These are phyloP conservation scores for Seiridium unicorne DNA, from an alignment of 2,329 filamentous ascomycete species.

Conservation along the genomic window DNA sequence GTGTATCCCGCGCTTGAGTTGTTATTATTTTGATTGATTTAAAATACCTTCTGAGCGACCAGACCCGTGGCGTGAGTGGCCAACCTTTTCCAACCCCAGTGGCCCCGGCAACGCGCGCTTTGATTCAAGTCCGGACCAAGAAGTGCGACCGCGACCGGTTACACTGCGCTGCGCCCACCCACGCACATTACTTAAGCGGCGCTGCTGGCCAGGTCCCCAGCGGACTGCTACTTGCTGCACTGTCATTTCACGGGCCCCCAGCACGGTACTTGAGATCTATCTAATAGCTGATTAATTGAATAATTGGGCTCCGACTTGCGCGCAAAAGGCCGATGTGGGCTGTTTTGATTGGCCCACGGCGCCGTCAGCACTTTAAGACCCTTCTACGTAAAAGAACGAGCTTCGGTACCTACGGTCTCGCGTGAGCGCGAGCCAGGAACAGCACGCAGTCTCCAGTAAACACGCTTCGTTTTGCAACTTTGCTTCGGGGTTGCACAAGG, in stretches of 20 bases:
- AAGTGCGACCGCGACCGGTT: too few species aligned
- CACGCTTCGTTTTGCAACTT: neutral
- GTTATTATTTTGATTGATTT: too few species aligned
- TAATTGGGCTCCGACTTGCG: slow-evolving; percentile 1
- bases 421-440: neutral
- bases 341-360: neutral
- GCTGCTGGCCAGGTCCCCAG: neutral
- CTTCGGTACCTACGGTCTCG: neutral
- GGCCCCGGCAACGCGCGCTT: neutral
- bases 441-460: neutral
- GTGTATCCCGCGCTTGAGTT: too few species aligned
- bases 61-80: neutral
- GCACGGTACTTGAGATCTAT: neutral
- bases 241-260: neutral
- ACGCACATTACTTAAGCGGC: neutral
- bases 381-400: neutral
- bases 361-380: neutral
- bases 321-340: neutral
- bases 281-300: slow-evolving; percentile 2
- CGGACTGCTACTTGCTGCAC: neutral
- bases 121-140: neutral
- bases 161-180: too few species aligned
- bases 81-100: neutral
- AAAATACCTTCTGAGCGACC: too few species aligned
- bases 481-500: neutral